Evolutionary conservation across 2,329 filamentous ascomycete genomes (phyloP).

Genomic region (Shiraia sp.): DNA sequence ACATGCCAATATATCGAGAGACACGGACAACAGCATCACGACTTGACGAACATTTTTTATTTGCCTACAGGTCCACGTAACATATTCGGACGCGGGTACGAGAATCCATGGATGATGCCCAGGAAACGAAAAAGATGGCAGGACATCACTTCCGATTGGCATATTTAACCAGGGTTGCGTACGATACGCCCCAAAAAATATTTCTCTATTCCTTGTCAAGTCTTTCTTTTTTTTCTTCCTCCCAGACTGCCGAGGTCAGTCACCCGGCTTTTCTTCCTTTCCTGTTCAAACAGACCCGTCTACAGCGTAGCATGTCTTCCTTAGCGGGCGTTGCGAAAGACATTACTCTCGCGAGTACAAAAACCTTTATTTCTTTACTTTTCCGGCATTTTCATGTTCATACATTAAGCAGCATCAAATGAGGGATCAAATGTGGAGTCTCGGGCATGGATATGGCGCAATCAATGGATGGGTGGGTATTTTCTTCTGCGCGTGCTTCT

Average conservation of each 20-base stretch:
- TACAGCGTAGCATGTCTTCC: conserved; percentile 7
- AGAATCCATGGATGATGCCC: no score
- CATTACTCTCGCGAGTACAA: conserved; percentile 29
- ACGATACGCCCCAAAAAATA: no score
- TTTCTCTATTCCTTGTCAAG: conserved; percentile 15
- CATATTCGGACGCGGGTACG: no score
- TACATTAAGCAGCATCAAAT: conserved; percentile 28
- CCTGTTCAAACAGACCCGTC: conserved; percentile 1
- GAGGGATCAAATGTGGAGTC: conserved; percentile 20
- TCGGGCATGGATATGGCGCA: conserved; percentile 27
- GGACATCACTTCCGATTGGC: no score
- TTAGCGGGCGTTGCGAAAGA: conserved; percentile 34
- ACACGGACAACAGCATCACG: conserved; percentile 12
- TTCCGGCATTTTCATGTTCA: conserved; percentile 19
- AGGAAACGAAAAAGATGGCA: no score
- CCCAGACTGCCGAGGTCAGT: neutral
- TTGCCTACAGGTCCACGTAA: conserved; percentile 18
- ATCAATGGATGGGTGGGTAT: conserved; percentile 10
- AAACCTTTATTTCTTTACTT: conserved; percentile 22
- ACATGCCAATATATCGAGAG: neutral
- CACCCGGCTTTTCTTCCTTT: neutral
- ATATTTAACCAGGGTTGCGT: no score
- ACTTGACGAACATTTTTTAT: conserved; percentile 21
- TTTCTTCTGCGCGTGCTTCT: conserved; percentile 18
- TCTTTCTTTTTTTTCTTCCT: conserved; percentile 13